Conservation (phyloP, 1,284 basidiomycete species). For the Malassezia globosa region DNA sequence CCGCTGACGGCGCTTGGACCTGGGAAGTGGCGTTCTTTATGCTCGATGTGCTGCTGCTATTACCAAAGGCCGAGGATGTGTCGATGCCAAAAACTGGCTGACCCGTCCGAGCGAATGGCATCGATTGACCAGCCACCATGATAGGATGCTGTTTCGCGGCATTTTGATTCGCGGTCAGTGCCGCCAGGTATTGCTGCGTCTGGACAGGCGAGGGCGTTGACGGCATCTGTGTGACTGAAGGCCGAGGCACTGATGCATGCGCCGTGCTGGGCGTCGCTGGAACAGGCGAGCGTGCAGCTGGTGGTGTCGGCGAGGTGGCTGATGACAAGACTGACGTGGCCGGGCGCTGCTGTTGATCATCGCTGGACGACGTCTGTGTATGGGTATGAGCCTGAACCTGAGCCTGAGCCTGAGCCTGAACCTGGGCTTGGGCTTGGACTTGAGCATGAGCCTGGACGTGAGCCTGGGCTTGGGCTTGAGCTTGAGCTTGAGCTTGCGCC, state of each 20-base stretch:
- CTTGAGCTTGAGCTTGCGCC: too few species aligned
- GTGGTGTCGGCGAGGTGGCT: not conserved
- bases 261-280: not conserved
- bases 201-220: not conserved
- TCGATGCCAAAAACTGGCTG: constrained; percentile 9
- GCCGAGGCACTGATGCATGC: not conserved
- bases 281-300: not conserved
- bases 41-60: not conserved
- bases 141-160: not conserved
- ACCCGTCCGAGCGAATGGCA: constrained; percentile 5
- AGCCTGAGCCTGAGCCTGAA: too few species aligned
- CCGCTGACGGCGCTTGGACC: not conserved
- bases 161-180: constrained; percentile 1
- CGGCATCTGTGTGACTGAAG: not conserved
- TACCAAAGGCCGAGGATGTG: not conserved
- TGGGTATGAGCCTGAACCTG: too few species aligned
- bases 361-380: too few species aligned
- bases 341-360: too few species aligned
- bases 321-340: too few species aligned
- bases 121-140: not conserved
- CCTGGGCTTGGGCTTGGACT: too few species aligned
- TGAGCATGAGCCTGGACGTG: too few species aligned
- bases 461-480: constrained; percentile 14
- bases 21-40: not conserved
- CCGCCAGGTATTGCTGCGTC: constrained; percentile 5